phyloP scores from a whole-genome alignment of 179 eudicot genomes.

The Amaranthus tricolor region DNA sequence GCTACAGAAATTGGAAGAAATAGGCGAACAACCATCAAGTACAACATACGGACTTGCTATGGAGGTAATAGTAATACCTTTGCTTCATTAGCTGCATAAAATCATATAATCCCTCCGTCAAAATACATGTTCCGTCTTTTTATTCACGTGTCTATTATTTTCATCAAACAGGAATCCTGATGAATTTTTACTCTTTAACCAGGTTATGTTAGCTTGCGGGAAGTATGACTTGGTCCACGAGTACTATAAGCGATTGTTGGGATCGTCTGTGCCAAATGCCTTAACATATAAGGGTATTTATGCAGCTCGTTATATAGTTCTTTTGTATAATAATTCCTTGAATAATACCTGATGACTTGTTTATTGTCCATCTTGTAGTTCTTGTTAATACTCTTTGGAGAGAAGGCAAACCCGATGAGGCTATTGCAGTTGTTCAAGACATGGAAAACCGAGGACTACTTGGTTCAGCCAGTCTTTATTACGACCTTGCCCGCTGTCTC shows the following conservation, averaged over 20 bases:
- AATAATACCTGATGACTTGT: constrained; percentile 10
- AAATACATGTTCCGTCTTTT: neutral
- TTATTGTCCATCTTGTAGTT: constrained; percentile 43
- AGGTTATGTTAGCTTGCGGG: constrained; percentile 92
- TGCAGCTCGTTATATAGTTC: neutral
- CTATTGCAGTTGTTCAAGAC: constrained; percentile 56
- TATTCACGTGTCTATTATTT: neutral
- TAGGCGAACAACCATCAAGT: constrained; percentile 56
- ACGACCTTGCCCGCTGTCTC: constrained; percentile 95
- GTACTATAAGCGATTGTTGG: constrained; percentile 59
- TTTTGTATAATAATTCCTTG: neutral
- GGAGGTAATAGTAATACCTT: constrained; percentile 64
- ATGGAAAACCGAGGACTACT: constrained; percentile 88
- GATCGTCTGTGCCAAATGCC: constrained; percentile 72
- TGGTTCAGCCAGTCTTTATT: constrained; percentile 83
- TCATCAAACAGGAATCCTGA: neutral
- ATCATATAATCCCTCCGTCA: neutral
- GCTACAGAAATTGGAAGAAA: constrained; percentile 72
- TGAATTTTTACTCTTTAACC: constrained; percentile 21
- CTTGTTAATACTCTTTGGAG: constrained; percentile 76
- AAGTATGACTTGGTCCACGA: constrained; percentile 90
- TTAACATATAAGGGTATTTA: constrained; percentile 76
- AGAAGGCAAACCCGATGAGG: constrained; percentile 90
- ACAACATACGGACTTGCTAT: constrained; percentile 89
- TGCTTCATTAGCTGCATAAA: neutral